Conservation (phyloP, 805 yeast species). For the Lachancea dasiensis region DNA sequence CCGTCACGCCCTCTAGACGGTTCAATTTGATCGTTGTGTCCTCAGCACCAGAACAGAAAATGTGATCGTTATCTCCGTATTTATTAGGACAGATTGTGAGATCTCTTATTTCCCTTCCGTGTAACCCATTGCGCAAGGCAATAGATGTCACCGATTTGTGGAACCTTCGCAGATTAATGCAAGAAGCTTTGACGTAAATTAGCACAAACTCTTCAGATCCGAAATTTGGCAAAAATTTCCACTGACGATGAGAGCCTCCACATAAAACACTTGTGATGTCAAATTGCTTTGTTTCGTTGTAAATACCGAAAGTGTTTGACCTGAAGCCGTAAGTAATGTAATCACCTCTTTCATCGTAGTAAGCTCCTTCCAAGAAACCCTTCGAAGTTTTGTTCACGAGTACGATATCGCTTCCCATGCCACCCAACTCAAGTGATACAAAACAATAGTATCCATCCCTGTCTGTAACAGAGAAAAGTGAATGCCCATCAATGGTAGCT, state of each 20-base stretch:
- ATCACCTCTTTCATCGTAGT: constrained; percentile 38
- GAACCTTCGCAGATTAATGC: constrained; percentile 30
- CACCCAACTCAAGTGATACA: constrained; percentile 26
- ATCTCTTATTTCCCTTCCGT: constrained; percentile 87
- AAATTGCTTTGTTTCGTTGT: constrained; percentile 72
- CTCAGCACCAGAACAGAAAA: constrained; percentile 69
- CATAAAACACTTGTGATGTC: constrained; percentile 69
- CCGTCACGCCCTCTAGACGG: constrained; percentile 30
- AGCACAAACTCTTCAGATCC: constrained; percentile 37
- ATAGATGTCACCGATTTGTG: constrained; percentile 25
- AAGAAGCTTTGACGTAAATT: constrained; percentile 53
- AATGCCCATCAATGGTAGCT: constrained; percentile 14
- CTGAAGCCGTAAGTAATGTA: constrained; percentile 74
- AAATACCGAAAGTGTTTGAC: constrained; percentile 68
- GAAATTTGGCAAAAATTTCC: constrained; percentile 46
- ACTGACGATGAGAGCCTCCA: constrained; percentile 88
- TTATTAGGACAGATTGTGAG: constrained; percentile 45
- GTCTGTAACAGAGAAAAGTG: constrained; percentile 43
- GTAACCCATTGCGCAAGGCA: constrained; percentile 57
- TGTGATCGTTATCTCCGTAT: constrained; percentile 21
- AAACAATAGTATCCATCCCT: constrained; percentile 62
- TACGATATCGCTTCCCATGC: constrained; percentile 26
- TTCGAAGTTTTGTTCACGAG: constrained; percentile 60
- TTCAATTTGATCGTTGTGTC: constrained; percentile 75
- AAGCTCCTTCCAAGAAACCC: constrained; percentile 79